Base-by-base conservation (phyloP, 2,329 filamentous ascomycete species). In the Calonectria pseudoturangicola region DNA sequence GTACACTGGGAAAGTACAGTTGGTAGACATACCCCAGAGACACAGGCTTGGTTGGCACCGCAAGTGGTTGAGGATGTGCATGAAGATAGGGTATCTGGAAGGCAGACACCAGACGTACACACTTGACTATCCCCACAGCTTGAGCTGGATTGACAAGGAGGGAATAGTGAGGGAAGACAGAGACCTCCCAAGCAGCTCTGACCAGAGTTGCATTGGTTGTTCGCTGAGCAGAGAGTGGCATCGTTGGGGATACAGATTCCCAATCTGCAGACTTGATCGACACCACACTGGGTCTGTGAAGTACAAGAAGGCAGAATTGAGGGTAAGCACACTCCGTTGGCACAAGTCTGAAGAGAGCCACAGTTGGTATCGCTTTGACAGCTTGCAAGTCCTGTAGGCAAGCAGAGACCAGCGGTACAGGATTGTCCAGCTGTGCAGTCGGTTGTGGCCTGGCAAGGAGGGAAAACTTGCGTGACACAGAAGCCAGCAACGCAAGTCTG, bases 11-110 rank as follows among this genome's bases (percentile, higher is more conserved):
- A 8, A 2, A 71, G 36, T 9, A 71, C 13, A 8, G 12, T 16
- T 15, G 69, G 69, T 2, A 71, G 39, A 41, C 69, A 71, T 4
- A 68, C 28, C 4, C 64, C 64, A 6, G 64, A 68, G 18, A 41
- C 21, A 33, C 69, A 71, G 4, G 28, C 64, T 15, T 71, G 69
- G 56, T 71, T 71, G 18, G 64, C 64, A 27, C 47, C 64, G 25
- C 69, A 71, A 7, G 30, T 18, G 2, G 33, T 1, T 4, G 36
- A 4, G 0, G 33, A 28, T 1, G 27, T 33, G 30, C 71, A 73
- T 3, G 33, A n/a, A 2, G 60, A 18, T 8, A 73, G 36, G 10
- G 33, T 30, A 2, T 16, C 51, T 13, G 71, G 71, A 3, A 73
- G 62, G 48, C 71, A 73, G 21, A 54, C 48, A 13, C 66, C 66